phyloP scores from a whole-genome alignment of 2,329 filamentous ascomycete genomes.

The Bipolaris zeicola region DNA sequence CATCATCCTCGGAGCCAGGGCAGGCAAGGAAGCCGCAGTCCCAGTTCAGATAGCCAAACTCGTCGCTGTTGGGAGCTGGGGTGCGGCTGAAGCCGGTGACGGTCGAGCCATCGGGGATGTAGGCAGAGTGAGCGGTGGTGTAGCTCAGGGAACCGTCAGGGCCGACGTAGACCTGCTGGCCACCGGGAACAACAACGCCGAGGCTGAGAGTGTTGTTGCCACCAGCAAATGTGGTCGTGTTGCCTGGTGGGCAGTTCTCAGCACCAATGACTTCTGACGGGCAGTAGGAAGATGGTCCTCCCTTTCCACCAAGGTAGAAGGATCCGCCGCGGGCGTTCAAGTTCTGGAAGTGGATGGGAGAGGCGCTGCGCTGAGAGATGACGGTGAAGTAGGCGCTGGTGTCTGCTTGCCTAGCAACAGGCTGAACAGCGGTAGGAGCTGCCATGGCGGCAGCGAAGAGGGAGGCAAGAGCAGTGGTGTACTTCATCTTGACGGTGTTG shows the following conservation, averaged over 20 bases:
- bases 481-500: constrained; percentile 41
- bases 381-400: constrained; percentile 49
- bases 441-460: constrained; percentile 9
- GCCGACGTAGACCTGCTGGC: constrained; percentile 65
- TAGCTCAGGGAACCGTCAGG: constrained; percentile 62
- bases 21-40: constrained; percentile 44
- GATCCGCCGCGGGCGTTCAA: constrained; percentile 56
- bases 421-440: constrained; percentile 25
- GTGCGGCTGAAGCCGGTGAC: constrained; percentile 56
- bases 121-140: constrained; percentile 60
- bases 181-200: constrained; percentile 64
- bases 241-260: constrained; percentile 55
- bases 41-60: constrained; percentile 37
- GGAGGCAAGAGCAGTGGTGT: constrained; percentile 23
- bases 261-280: constrained; percentile 45
- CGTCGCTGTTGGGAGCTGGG: constrained; percentile 19
- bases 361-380: constrained; percentile 53
- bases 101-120: constrained; percentile 58
- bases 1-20: constrained; percentile 28
- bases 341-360: constrained; percentile 55
- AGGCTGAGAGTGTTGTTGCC: constrained; percentile 42
- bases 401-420: constrained; percentile 2
- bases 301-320: constrained; percentile 57
- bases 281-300: constrained; percentile 56
- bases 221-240: constrained; percentile 54